Percentiles rank a stretch among this genome's conserved stretches.
Conservation (phyloP, 768 basidiomycete genomes). For the Phlebiopsis gigantea region DNA sequence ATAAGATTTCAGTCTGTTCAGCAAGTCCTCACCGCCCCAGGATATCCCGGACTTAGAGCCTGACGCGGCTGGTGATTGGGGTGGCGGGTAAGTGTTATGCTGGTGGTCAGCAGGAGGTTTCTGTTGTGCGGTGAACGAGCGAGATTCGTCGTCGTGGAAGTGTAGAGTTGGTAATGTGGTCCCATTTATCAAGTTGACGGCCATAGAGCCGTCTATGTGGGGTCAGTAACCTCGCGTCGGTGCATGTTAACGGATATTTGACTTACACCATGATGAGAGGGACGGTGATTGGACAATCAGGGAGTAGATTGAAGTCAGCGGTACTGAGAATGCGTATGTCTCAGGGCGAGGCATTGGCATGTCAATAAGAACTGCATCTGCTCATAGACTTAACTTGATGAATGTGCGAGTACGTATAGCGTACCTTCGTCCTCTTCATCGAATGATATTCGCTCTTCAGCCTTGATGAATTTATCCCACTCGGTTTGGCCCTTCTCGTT, state of each 20-base stretch:
- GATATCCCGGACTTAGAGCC: conserved; percentile 42
- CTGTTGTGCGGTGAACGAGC: conserved; percentile 54
- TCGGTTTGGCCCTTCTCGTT: conserved; percentile 79
- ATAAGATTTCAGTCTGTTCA: conserved; percentile 70
- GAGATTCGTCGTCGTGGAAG: conserved; percentile 97
- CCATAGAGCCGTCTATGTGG: conserved; percentile 73
- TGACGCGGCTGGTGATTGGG: conserved; percentile 44
- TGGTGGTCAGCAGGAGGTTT: conserved; percentile 33
- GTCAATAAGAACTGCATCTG: conserved; percentile 83
- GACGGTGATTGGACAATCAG: conserved; percentile 81
- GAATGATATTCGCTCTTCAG: conserved; percentile 58
- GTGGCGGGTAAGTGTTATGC: conserved; percentile 52
- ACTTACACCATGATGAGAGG: conserved; percentile 76
- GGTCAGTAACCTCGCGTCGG: background rate
- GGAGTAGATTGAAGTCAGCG: conserved; percentile 84
- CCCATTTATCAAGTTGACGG: conserved; percentile 82
- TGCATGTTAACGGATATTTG: conserved; percentile 2
- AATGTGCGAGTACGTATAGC: conserved; percentile 19
- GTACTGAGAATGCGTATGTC: conserved; percentile 94
- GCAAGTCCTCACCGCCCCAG: conserved; percentile 87
- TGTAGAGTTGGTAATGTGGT: conserved; percentile 84
- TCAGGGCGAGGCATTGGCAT: conserved; percentile 79
- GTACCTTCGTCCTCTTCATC: conserved; percentile 74
- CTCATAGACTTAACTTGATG: conserved; percentile 5
- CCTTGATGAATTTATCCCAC: conserved; percentile 86